Evolutionary conservation across 2,329 filamentous ascomycete species (phyloP).

Genomic region (Ophiostoma himal-ulmi): DNA sequence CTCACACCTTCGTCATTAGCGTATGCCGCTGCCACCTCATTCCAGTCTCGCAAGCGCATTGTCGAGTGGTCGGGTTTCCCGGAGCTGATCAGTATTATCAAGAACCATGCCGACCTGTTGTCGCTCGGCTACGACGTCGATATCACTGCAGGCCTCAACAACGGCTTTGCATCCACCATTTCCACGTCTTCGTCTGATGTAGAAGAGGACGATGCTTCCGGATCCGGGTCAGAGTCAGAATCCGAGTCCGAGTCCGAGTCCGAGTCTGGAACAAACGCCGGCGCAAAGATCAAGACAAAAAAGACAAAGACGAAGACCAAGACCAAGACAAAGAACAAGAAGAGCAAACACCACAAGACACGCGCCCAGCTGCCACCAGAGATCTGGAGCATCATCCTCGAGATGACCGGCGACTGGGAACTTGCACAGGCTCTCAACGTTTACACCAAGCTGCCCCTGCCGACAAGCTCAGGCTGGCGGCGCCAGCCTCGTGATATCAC

Average conservation of each 20-base stretch:
- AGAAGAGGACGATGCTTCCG: slow-evolving; percentile 2
- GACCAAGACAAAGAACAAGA: slow-evolving; percentile 1
- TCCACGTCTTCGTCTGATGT: background rate
- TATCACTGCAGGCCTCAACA: slow-evolving; percentile 36
- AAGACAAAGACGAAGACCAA: slow-evolving; percentile 26
- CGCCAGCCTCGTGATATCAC: slow-evolving; percentile 52
- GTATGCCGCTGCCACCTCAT: slow-evolving; percentile 3
- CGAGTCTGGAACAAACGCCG: background rate
- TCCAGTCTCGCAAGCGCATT: slow-evolving; percentile 37
- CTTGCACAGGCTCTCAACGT: slow-evolving; percentile 74
- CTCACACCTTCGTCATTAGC: background rate
- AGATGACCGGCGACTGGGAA: slow-evolving; percentile 85
- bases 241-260: background rate
- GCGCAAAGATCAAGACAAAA: background rate
- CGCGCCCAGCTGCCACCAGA: slow-evolving; percentile 63
- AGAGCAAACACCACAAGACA: slow-evolving; percentile 14
- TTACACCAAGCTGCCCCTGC: slow-evolving; percentile 69
- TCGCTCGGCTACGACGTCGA: slow-evolving; percentile 68
- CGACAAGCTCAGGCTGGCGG: slow-evolving; percentile 57
- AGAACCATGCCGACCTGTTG: slow-evolving; percentile 70
- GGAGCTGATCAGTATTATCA: slow-evolving; percentile 66
- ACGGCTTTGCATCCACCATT: background rate
- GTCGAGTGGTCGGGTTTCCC: slow-evolving; percentile 60
- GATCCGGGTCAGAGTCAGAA: slow-evolving; percentile 21
- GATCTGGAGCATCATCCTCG: slow-evolving; percentile 83